Evolutionary conservation across 345 rosid species (phyloP), one percentile per base, ranked within the genome.

Genomic region (Dipteronia dyeriana): DNA sequence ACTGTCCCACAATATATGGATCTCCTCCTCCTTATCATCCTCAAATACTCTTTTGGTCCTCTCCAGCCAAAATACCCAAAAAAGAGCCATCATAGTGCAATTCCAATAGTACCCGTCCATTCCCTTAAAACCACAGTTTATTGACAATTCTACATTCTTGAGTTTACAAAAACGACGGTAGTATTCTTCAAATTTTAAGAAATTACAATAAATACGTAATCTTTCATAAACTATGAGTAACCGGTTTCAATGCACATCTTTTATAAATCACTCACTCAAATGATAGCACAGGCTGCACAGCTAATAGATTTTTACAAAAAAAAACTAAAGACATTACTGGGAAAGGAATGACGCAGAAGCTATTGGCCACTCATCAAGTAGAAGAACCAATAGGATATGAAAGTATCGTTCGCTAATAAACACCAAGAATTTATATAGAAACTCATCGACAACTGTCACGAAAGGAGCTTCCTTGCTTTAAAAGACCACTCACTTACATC

Each of bases 401-500:
- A 51, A 20, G 3, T 65, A 23, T 41, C 26, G 16, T 45, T 63
- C 49, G 26, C 57, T 59, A 26, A 54, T n/a, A 31, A 41, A 41
- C 54, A 73, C 38, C 34, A 65, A 29, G 62, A 51, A 29, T 34
- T 7, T 49, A 14, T 64, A 49, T 17, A 51, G 68, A 53, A 43
- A 53, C 20, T 66, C 22, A 19, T 34, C 4, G 56, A 31, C 38
- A 34, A 66, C 17, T 20, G 10, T 6, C 51, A n/a, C 22, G 53
- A 75, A 64, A 66, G 39, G 71, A 66, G 38, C 45, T 66, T 66
- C 77, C 41, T 51, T 11, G 29, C 41, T 25, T 26, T 74, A 54
- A 45, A 63, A 73, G 56, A 25, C 17, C 23, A 59, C n/a, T 19
- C 12, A 51, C 29, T 17, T 8, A 5, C 74, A 53, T 70, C 23